Conservation (phyloP, 176 grass and related monocot genomes). For the Tillandsia leiboldiana region DNA sequence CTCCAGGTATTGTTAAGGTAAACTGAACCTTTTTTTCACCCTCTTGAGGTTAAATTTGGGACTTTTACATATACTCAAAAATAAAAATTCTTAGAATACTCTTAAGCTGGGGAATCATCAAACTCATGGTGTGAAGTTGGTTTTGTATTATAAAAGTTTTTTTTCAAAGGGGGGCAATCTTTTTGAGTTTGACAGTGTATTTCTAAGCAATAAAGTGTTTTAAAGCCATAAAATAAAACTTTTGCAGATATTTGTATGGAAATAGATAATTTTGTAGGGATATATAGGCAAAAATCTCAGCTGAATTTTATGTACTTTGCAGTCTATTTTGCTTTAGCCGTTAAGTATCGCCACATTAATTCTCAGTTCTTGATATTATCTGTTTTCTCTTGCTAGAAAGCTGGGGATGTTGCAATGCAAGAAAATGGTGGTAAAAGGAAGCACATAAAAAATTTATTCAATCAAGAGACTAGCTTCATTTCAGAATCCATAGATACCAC, state of each 20-base stretch:
- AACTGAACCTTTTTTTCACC: background rate
- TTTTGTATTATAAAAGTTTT: too few relatives aligned
- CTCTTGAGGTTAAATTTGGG: background rate
- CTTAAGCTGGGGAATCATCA: too few relatives aligned
- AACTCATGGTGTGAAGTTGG: too few relatives aligned
- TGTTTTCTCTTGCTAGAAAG: conserved; percentile 35
- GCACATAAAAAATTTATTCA: conserved; percentile 39
- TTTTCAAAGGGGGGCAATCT: too few relatives aligned
- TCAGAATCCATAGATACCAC: conserved; percentile 63
- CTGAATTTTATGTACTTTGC: background rate
- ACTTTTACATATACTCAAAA: background rate
- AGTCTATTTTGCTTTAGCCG: background rate
- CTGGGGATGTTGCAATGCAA: conserved; percentile 14
- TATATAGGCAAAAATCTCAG: too few relatives aligned
- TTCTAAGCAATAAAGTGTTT: too few relatives aligned
- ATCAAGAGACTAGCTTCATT: conserved; percentile 72
- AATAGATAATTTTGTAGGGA: too few relatives aligned
- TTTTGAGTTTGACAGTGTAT: too few relatives aligned
- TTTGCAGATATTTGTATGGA: too few relatives aligned
- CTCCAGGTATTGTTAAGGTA: conserved; percentile 35
- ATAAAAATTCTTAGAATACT: too few relatives aligned
- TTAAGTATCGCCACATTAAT: background rate
- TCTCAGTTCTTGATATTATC: background rate
- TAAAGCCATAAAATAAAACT: too few relatives aligned
- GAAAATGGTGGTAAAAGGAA: conserved; percentile 34